A percentile compares a stretch with the other conserved stretches of the same genome.
Evolutionary conservation across 73 alveolate genomes (phyloP).

Genomic region (Paramecium sonneborni): DNA sequence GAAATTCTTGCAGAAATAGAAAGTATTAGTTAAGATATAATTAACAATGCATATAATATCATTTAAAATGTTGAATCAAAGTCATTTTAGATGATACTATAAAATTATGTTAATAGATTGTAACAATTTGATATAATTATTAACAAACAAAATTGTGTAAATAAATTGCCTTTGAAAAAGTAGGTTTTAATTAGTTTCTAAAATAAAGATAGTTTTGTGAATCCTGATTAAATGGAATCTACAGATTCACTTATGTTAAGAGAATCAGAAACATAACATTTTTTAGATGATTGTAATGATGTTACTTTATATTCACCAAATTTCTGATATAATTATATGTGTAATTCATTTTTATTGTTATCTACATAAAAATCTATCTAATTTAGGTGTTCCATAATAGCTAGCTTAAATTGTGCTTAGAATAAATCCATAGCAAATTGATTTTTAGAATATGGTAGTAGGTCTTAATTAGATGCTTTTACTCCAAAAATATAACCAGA

Average conservation of each 20-base stretch:
- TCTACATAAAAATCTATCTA: neutral
- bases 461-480: neutral
- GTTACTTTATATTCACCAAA: slow-evolving; percentile 1
- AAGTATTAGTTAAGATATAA: neutral
- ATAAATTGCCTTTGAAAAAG: neutral
- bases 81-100: neutral
- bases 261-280: slow-evolving; percentile 16
- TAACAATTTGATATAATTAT: neutral
- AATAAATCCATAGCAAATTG: neutral
- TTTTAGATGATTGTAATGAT: slow-evolving; percentile 17
- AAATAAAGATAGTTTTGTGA: slow-evolving; percentile 44
- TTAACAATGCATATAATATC: neutral
- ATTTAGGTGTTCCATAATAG: neutral
- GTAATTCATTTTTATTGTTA: neutral
- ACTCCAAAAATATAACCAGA: slow-evolving; percentile 20
- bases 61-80: neutral
- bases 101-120: neutral
- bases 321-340: neutral
- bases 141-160: neutral
- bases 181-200: slow-evolving; percentile 21
- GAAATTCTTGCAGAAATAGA: slow-evolving; percentile 28
- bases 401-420: neutral
- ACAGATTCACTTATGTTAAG: slow-evolving; percentile 27
- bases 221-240: slow-evolving; percentile 42
- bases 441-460: neutral